Conservation (phyloP, 2,329 filamentous ascomycete species). For the Pleurostoma richardsiae region DNA sequence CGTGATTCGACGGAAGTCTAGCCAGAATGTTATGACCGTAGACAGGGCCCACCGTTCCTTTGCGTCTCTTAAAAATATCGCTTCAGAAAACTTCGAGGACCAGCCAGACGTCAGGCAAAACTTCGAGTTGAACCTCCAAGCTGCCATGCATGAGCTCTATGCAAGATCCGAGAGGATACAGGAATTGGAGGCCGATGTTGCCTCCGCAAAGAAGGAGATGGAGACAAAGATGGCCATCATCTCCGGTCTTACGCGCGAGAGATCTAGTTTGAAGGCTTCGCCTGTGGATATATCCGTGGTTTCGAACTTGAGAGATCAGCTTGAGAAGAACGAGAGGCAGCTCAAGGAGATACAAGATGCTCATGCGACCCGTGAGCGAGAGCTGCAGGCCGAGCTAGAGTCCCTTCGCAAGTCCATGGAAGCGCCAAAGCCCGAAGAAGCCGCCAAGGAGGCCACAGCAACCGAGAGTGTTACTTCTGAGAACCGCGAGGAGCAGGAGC, state of each 20-base stretch:
- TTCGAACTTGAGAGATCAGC: conserved; percentile 78
- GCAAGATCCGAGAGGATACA: conserved; percentile 83
- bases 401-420: conserved; percentile 53
- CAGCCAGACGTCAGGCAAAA: conserved; percentile 82
- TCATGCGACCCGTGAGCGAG: conserved; percentile 69
- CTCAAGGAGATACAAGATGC: conserved; percentile 68
- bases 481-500: conserved; percentile 36
- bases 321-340: conserved; percentile 80
- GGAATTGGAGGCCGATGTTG: conserved; percentile 79
- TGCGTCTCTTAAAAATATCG: conserved; percentile 82
- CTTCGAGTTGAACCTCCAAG: conserved; percentile 87
- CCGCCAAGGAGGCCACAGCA: conserved; percentile 1
- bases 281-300: conserved; percentile 91
- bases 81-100: conserved; percentile 76
- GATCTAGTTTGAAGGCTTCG: conserved; percentile 78
- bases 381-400: conserved; percentile 68
- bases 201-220: conserved; percentile 87
- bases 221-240: conserved; percentile 96
- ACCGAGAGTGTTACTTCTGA: conserved; percentile 10
- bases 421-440: conserved; percentile 1
- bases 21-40: conserved; percentile 79
- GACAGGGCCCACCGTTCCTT: conserved; percentile 92
- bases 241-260: conserved; percentile 84
- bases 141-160: conserved; percentile 89
- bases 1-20: conserved; percentile 90